Evolutionary conservation across 208 protist genomes (phyloP), one percentile per base, ranked within the genome.

Genomic region (Leishmania gerbilli): DNA sequence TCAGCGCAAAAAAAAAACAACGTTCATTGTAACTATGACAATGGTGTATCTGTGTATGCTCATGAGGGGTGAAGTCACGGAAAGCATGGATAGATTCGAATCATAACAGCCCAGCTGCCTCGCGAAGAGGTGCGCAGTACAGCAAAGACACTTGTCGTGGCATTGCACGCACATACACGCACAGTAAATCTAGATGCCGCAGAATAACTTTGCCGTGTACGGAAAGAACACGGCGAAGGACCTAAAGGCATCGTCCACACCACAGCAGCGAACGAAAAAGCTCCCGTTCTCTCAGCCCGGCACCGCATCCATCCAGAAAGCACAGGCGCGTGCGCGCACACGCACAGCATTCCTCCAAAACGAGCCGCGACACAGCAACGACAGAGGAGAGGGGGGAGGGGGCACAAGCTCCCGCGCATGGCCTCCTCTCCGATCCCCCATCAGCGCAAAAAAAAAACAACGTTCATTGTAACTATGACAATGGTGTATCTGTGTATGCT

Each of bases 1-100:
- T 4, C 68, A 3, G 21, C 40, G 68, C 68, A 11, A 13, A 17
- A 5, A 34, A n/a, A 42, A 9, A 15, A 34, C 15, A 2, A 9
- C 15, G 51, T 65, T 56, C 79, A 78, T 68, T 34, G 79, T 82
- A 82, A 82, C 81, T 84, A 84, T 84, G 81, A 84, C 81, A 69
- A 84, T 62, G n/a, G 71, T 71, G 65, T 80, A 84, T 80, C 81
- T 75, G 67, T 53, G 58, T 84, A 55, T 84, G 81, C 79, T 84
- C 81, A 84, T 84, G 51, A 65, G 19, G 40, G 47, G n/a, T 72
- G 40, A 72, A 21, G 76, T 84, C 81, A 84, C 80, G 75, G 75
- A 84, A 84, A 84, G 80, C 65, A 84, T 79, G 80, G 75, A 84
- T 84, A 84, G 65, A 37, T 55, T 79, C 74, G 67, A 84, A 84